Evolutionary conservation across 73 alveolate genomes (phyloP), one percentile per base, ranked within the genome.

Genomic region (Breviolum minutum): DNA sequence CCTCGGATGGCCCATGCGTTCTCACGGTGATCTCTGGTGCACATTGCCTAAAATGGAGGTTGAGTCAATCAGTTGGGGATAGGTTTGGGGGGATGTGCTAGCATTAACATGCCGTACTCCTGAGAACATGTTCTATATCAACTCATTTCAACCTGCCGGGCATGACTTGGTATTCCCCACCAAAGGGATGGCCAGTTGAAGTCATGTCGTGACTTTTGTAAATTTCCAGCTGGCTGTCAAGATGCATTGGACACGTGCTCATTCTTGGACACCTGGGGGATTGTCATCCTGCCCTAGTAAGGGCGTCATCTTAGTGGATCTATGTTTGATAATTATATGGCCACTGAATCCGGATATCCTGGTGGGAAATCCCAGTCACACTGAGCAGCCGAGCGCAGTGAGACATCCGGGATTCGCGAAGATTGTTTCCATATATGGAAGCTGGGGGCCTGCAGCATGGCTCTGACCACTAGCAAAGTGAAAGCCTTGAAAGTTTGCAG

Each of bases 401-500:
- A 90, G 66, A 27, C 69, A 74, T 30, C 96, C 96, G 14, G 96
- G 96, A 26, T 90, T 90, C 63, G 96, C 96, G 76, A 90, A 90
- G 74, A 90, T 30, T 20, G 63, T 90, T 30, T 90, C 96, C 63
- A 90, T 11, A 68, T 40, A 71, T 26, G 83, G 73, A 60, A 80
- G 87, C 95, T 62, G 32, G 0, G 83, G 82, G 62, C 96, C 96
- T 90, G 26, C 27, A 30, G 82, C 82, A 26, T 12, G 26, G 13
- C n/a, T 11, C 30, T n/a, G 32, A 12, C 32, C 40, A 11, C 32
- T 20, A 5, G 81, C 32, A 8, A 30, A 20, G 29, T n/a, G 40
- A 71, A 71, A 71, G 30, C 54, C 54, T 40, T 40, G 54, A 40
- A 40, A 40, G 54, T 40, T 40, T 40, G 54, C 5, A 40, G 54